A percentile compares a stretch with the other conserved stretches of the same genome.
Evolutionary conservation across 1,139 yeast genomes (phyloP).

Genomic region (Hyphopichia burtonii): DNA sequence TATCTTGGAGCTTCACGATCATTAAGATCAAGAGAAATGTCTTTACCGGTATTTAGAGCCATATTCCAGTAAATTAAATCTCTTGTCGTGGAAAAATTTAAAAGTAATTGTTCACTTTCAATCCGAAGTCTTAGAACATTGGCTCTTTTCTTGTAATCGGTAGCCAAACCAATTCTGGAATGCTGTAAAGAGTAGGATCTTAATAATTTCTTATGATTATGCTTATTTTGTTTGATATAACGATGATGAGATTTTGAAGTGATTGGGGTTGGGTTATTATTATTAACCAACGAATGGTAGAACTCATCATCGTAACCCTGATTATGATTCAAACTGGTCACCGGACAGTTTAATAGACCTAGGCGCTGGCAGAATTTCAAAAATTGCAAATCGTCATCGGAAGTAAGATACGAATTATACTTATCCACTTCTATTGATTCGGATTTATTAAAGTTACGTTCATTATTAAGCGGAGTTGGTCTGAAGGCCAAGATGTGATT

Average conservation of each 20-base stretch:
- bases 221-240: not conserved
- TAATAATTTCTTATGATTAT: constrained; percentile 27
- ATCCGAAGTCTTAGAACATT: constrained; percentile 60
- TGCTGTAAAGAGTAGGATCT: constrained; percentile 68
- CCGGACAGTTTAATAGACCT: constrained; percentile 13
- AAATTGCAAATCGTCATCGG: constrained; percentile 39
- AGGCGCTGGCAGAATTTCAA: constrained; percentile 30
- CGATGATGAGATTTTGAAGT: not conserved
- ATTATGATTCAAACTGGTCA: too few species aligned
- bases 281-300: not conserved
- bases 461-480: constrained; percentile 10
- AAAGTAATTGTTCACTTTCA: constrained; percentile 66
- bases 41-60: constrained; percentile 59
- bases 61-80: constrained; percentile 68
- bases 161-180: constrained; percentile 67
- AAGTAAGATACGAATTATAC: constrained; percentile 28
- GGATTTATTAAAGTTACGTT: constrained; percentile 14
- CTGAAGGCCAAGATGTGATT: constrained; percentile 22
- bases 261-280: not conserved
- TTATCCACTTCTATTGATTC: constrained; percentile 11
- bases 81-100: constrained; percentile 54
- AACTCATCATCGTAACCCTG: constrained; percentile 1
- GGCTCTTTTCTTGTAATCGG: constrained; percentile 61
- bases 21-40: constrained; percentile 60
- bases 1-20: constrained; percentile 63